A percentile compares a stretch with the other conserved stretches of the same genome.
Evolutionary conservation across 2,329 filamentous ascomycete species (phyloP).

Genomic region (Claviceps pusilla): DNA sequence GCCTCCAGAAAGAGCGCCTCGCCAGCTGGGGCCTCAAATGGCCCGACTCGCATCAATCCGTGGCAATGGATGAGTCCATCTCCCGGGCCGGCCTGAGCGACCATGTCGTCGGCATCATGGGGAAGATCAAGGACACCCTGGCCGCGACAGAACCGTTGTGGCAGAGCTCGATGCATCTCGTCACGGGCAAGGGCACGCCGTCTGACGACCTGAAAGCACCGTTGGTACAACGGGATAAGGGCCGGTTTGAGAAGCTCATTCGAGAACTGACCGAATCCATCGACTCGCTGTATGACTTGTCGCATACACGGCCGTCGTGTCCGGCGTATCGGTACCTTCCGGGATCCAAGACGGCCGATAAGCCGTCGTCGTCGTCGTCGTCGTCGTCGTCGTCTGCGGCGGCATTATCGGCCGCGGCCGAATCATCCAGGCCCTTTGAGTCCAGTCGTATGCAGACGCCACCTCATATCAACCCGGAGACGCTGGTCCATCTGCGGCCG

Average conservation of each 20-base stretch:
- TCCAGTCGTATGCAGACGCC: conserved; percentile 47
- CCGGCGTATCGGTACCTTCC: too few species aligned
- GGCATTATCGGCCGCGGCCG: conserved; percentile 21
- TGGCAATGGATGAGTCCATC: conserved; percentile 55
- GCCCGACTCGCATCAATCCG: conserved; percentile 55
- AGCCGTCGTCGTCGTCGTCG: conserved; percentile 9
- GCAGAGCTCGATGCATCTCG: conserved; percentile 38
- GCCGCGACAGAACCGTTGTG: conserved; percentile 63
- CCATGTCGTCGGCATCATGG: conserved; percentile 63
- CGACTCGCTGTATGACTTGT: conserved; percentile 66
- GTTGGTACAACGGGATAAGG: conserved; percentile 51
- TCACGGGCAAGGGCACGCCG: conserved; percentile 19
- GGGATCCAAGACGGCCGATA: conserved; percentile 19
- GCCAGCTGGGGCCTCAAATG: conserved; percentile 71
- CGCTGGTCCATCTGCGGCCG: conserved; percentile 32
- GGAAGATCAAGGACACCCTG: conserved; percentile 65
- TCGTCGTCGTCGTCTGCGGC: neutral
- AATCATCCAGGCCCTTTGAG: conserved; percentile 34
- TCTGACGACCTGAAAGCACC: conserved; percentile 38
- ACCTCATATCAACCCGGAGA: conserved; percentile 40
- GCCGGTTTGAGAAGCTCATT: conserved; percentile 60
- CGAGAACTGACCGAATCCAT: conserved; percentile 62
- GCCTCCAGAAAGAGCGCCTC: conserved; percentile 66
- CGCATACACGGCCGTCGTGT: conserved; percentile 41
- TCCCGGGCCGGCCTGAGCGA: conserved; percentile 63